Evolutionary conservation across 2,329 filamentous ascomycete species (phyloP), one percentile per base, ranked within the genome.

Genomic region (Aspergillus unguis): DNA sequence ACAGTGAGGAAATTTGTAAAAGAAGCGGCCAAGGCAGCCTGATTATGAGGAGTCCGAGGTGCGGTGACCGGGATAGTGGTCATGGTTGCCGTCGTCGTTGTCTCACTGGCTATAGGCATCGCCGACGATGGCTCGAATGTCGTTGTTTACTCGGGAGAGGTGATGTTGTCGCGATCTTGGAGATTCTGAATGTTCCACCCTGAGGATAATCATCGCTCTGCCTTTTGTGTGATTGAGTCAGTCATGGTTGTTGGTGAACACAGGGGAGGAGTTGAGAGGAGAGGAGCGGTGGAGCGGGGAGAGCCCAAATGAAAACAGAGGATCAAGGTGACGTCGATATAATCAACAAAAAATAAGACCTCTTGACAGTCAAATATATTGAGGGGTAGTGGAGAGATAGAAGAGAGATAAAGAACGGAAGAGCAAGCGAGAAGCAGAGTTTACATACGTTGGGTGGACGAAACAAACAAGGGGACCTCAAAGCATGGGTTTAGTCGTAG

Each of bases 1-100:
- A 92, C 84, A 55, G 85, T 88, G 51, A 96, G 82, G 74, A 96
- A 96, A 65, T 85, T 83, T 56, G 82, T 83, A 73, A 95, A 92
- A 47, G 85, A 82, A 52, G 78, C 74, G 58, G 92, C 80, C 59
- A 92, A 82, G 48, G 76, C 69, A 68, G 79, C 65, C 75, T 83
- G 75, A 42, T 75, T 79, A 54, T 77, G 75, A 49, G 78, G 71
- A 44, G 75, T 62, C 58, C 65, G 65, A 53, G 73, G 71, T 54
- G 69, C 68, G 55, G 67, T 71, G 51, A 74, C 64, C 46, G 74
- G 66, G 51, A 68, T 70, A 48, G 70, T 72, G 53, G 68, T 71
- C 66, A 70, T 71, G 60, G 66, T 68, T 66, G 63, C 66, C 58
- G 66, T 65, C 58, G 63, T 55, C 53, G 58, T 71, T 62, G 63